Conservation (phyloP, 2,329 filamentous ascomycete species). For the Colletotrichum nymphaeae region DNA sequence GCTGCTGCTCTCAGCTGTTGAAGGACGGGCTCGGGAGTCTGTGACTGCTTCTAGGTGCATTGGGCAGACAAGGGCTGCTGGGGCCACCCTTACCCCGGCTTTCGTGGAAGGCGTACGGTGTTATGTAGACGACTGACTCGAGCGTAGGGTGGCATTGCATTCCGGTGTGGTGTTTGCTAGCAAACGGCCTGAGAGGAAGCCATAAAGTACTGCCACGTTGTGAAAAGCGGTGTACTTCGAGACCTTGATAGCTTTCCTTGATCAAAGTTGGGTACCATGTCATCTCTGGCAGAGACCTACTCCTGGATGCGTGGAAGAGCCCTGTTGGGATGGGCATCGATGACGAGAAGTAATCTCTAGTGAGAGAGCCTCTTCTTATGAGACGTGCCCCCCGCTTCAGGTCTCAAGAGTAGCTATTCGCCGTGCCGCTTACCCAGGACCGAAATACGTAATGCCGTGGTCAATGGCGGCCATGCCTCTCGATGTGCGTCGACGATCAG, state of each 20-base stretch:
- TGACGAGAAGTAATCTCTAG: not conserved
- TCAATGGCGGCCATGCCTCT: not conserved
- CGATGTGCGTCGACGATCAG: not conserved
- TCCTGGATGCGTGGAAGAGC: not conserved
- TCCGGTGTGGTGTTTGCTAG: not conserved
- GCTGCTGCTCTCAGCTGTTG: not conserved
- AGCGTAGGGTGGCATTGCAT: not conserved
- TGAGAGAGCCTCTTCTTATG: not conserved
- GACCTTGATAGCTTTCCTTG: not conserved
- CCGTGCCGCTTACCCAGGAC: not conserved
- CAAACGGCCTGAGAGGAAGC: not conserved
- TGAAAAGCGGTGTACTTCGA: not conserved
- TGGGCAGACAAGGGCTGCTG: not conserved
- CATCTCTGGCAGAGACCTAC: not conserved
- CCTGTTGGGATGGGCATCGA: not conserved
- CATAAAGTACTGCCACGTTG: not conserved
- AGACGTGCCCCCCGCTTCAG: not conserved
- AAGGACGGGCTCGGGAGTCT: not conserved
- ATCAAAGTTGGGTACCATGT: not conserved
- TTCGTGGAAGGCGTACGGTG: not conserved
- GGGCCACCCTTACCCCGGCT: not conserved
- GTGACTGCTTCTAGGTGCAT: not conserved
- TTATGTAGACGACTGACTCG: constrained; percentile 17
- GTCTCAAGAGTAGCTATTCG: not conserved
- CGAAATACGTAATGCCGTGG: not conserved